Evolutionary conservation across 2,329 filamentous ascomycete genomes (phyloP).

Genomic region (Trichoderma atrobrunneum): DNA sequence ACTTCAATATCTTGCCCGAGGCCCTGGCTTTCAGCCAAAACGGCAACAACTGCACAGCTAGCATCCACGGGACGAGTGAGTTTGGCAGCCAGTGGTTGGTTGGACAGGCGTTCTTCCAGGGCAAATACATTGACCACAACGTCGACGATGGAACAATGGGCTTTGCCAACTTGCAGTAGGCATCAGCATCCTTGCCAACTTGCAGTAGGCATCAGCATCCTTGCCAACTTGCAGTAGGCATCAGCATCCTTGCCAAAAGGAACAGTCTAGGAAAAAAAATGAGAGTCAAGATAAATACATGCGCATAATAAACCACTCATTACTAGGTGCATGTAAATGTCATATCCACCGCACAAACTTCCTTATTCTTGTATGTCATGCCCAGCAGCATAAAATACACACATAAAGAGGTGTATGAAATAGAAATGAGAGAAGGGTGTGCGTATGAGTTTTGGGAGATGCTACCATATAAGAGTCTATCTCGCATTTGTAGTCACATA

Average conservation of each 20-base stretch:
- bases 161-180: constrained; percentile 19
- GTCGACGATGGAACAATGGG: constrained; percentile 20
- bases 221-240: constrained; percentile 18
- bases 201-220: constrained; percentile 12
- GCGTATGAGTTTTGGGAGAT: too few relatives aligned
- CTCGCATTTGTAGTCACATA: neutral
- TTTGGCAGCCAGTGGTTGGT: constrained; percentile 24
- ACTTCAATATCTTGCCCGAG: constrained; percentile 22
- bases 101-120: constrained; percentile 27
- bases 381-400: too few relatives aligned
- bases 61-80: constrained; percentile 17
- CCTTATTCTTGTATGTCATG: neutral
- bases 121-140: constrained; percentile 25
- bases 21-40: constrained; percentile 21
- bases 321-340: neutral
- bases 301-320: neutral
- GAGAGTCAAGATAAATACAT: neutral
- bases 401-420: too few relatives aligned
- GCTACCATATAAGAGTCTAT: neutral
- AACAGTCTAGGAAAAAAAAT: too few relatives aligned
- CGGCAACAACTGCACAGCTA: constrained; percentile 24
- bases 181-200: constrained; percentile 14
- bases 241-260: neutral
- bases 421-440: too few relatives aligned
- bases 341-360: neutral